Percentiles rank a stretch among this genome's conserved stretches.
phyloP scores from a whole-genome alignment of 140 eudicot genomes.

The Ambrosia hybrid region DNA sequence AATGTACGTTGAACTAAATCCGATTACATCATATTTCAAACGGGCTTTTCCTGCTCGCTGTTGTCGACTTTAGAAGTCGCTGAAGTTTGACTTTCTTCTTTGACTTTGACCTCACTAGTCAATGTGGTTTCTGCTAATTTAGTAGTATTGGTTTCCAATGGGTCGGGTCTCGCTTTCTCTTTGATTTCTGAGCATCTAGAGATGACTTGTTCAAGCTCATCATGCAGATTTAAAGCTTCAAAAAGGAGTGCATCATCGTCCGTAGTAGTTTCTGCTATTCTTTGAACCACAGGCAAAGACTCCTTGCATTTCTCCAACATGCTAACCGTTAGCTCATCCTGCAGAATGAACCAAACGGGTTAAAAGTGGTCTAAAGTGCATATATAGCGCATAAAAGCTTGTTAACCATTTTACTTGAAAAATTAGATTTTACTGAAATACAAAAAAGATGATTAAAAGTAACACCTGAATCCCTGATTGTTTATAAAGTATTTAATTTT shows the following conservation, averaged over 20 bases:
- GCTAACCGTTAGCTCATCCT: constrained; percentile 84
- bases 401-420: neutral
- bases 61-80: constrained; percentile 8
- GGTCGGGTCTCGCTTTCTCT: constrained; percentile 34
- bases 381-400: neutral
- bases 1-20: neutral
- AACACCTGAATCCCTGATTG: neutral
- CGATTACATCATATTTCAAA: constrained; percentile 5
- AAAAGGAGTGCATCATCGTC: constrained; percentile 82
- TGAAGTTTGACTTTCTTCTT: constrained; percentile 23
- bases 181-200: constrained; percentile 60
- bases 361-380: neutral
- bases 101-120: constrained; percentile 27
- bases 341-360: constrained; percentile 17
- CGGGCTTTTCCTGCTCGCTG: constrained; percentile 6
- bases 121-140: neutral
- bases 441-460: neutral
- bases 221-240: constrained; percentile 87
- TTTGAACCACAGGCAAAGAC: constrained; percentile 66
- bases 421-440: neutral
- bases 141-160: neutral
- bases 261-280: constrained; percentile 70
- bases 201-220: constrained; percentile 70
- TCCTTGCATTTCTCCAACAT: constrained; percentile 89
- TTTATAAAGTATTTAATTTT: neutral